Evolutionary conservation across 1,284 basidiomycete genomes (phyloP).

Genomic region (Lignosus rhinocerotis): DNA sequence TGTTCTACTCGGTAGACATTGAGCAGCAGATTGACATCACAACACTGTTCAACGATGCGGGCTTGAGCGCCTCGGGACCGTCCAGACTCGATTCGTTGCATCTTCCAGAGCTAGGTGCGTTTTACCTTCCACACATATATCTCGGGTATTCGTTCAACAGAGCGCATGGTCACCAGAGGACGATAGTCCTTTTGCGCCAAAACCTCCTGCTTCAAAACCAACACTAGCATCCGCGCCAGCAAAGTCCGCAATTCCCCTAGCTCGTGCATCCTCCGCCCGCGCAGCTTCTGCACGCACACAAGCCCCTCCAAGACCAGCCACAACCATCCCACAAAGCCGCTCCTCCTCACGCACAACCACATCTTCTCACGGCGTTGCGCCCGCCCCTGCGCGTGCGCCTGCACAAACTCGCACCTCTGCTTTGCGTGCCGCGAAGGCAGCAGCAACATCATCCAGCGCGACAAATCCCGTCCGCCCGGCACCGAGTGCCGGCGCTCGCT

Average conservation of each 20-base stretch:
- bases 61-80: constrained; percentile 16
- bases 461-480: constrained; percentile 1
- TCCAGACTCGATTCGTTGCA: constrained; percentile 20
- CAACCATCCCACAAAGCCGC: constrained; percentile 4
- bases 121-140: background rate
- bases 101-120: constrained; percentile 31
- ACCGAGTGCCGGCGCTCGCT: constrained; percentile 4
- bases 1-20: constrained; percentile 30
- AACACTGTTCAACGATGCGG: constrained; percentile 25
- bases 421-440: constrained; percentile 20
- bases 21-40: constrained; percentile 27
- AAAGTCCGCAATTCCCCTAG: background rate
- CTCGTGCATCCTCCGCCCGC: background rate
- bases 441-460: constrained; percentile 8
- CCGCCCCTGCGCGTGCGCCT: background rate
- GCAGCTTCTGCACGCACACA: background rate
- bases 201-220: background rate
- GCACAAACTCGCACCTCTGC: constrained; percentile 20
- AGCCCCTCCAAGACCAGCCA: constrained; percentile 1
- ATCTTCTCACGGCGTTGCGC: background rate
- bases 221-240: background rate
- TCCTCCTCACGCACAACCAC: constrained; percentile 2
- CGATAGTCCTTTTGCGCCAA: constrained; percentile 12
- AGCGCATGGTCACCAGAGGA: constrained; percentile 4
- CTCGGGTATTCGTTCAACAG: background rate